Conservation (phyloP, 148 eudicot species). For the Rhododendron henanense region DNA sequence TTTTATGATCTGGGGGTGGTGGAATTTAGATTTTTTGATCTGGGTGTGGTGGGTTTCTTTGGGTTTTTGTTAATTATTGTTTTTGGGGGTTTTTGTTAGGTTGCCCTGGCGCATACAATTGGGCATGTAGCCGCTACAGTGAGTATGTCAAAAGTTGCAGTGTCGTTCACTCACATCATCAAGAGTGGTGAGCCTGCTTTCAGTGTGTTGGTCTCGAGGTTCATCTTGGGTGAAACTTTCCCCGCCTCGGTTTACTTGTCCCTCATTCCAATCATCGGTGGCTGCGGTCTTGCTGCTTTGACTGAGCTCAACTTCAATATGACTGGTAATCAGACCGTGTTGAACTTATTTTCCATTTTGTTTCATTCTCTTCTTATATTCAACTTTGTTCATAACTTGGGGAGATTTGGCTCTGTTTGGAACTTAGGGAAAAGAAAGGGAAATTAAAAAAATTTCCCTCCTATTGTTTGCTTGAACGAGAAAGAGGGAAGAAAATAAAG, state of each 20-base stretch:
- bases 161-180: slow-evolving; percentile 93
- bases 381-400: background rate
- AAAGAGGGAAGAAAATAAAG: too few species aligned
- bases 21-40: background rate
- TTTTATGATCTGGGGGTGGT: slow-evolving; percentile 6
- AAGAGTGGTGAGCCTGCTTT: slow-evolving; percentile 98
- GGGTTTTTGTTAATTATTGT: background rate
- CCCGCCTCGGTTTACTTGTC: slow-evolving; percentile 75
- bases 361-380: background rate
- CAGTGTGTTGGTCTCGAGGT: slow-evolving; percentile 85
- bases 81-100: slow-evolving; percentile 33
- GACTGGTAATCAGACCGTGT: slow-evolving; percentile 44
- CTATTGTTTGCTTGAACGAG: too few species aligned
- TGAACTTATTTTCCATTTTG: background rate
- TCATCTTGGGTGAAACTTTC: slow-evolving; percentile 80
- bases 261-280: slow-evolving; percentile 88
- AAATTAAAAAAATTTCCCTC: too few species aligned
- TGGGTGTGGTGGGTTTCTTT: background rate
- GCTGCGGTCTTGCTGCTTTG: slow-evolving; percentile 83
- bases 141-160: slow-evolving; percentile 98
- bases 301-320: slow-evolving; percentile 96
- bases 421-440: too few species aligned
- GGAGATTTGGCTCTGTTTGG: background rate
- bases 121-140: slow-evolving; percentile 99
- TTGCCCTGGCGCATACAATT: slow-evolving; percentile 95